Base-by-base conservation (phyloP, 495 filamentous ascomycete genomes). In the Mycothermus thermophilus region DNA sequence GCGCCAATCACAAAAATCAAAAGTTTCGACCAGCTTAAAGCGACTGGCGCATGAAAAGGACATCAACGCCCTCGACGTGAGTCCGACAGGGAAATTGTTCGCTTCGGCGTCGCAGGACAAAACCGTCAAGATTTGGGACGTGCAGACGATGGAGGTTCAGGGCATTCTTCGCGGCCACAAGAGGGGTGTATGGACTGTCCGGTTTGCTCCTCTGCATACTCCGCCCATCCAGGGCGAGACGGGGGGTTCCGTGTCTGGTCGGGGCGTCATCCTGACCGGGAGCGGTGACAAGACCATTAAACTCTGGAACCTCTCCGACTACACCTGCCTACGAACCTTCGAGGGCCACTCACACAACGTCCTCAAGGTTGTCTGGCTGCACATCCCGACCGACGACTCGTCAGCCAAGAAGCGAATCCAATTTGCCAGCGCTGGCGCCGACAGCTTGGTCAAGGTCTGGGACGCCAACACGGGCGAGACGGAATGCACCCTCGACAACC, bases 401-500 rank as follows among this genome's bases (percentile, higher is more conserved):
- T 51, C 57, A 3, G 45, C 54, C n/a, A 63, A 67, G 48, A 67
- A 63, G 39, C 62, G 60, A 22, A 66, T 66, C 38, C 69, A 86
- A 18, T 67, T 94, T 21, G 92, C 83, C 8, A 84, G 77, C 38
- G 86, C 92, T 5, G 92, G 83, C 21, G 88, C 85, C 28, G 90
- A 99, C 58, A 86, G 86, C n/a, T 64, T 99, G 5, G 84, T 99
- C 30, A 99, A 96, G 57, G 67, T 96, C 32, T 99, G 90, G 90
- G 81, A 90, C 40, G 76, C 79, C 6, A 69, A 66, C 43, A 55
- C 51, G 1, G 84, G 86, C n/a, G 90, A 96, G 56, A 68, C 73
- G 3, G 80, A 80, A 29, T 74, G 77, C 38, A 96, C 90, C 4
- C 66, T 99, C 9, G 92, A 99, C 57, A 95, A 95, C 58, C 90